These are phyloP conservation scores for Ustilago crameri DNA, from an alignment of 1,284 basidiomycete genomes.

Conservation along the genomic window DNA sequence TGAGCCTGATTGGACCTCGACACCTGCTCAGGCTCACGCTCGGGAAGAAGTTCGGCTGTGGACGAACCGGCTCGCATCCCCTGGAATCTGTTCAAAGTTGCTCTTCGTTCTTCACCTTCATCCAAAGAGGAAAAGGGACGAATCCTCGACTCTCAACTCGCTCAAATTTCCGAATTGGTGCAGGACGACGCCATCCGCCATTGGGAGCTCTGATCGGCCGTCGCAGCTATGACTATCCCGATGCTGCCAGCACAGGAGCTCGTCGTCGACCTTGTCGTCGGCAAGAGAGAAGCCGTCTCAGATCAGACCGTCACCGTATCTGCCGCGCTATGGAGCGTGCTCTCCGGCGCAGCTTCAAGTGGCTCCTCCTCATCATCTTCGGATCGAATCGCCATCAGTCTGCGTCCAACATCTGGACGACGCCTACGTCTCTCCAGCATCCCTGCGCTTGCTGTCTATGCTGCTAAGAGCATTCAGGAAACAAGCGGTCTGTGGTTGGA, in stretches of 20 bases:
- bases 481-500: conserved; percentile 26
- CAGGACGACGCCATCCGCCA: too few relatives aligned
- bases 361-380: conserved; percentile 6
- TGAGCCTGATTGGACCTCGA: conserved; percentile 10
- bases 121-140: neutral
- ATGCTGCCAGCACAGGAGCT: conserved; percentile 16
- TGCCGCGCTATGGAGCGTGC: conserved; percentile 19
- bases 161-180: neutral
- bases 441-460: conserved; percentile 21
- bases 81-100: neutral
- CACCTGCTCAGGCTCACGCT: neutral
- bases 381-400: conserved; percentile 16
- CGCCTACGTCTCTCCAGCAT: conserved; percentile 15
- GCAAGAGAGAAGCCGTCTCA: conserved; percentile 27
- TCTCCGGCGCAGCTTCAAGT: neutral
- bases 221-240: conserved; percentile 24
- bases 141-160: neutral
- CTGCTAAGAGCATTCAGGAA: conserved; percentile 24
- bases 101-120: neutral
- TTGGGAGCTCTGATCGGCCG: neutral
- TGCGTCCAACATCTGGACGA: conserved; percentile 25
- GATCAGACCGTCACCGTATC: conserved; percentile 35
- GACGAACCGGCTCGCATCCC: neutral
- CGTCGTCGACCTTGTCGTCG: conserved; percentile 29
- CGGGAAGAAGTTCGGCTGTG: conserved; percentile 2